A percentile compares a stretch with the other conserved stretches of the same genome.
Conservation (phyloP, 208 protist species). For the Perkinsela sp. region DNA sequence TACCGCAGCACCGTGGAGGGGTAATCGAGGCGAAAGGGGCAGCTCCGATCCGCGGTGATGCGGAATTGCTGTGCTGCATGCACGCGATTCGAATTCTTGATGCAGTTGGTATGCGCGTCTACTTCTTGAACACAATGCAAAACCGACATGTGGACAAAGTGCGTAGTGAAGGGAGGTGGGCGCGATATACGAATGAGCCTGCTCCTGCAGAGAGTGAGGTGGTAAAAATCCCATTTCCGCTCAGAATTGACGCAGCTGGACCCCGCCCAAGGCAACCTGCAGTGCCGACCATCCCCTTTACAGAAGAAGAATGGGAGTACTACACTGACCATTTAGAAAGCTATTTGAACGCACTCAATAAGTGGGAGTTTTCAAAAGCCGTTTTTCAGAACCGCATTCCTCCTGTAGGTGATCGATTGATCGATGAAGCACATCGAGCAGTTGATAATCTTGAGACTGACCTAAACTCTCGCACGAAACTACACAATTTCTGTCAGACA, state of each 20-base stretch:
- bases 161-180: constrained; percentile 11
- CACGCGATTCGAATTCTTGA: constrained; percentile 51
- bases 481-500: neutral
- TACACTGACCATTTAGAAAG: neutral
- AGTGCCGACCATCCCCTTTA: neutral
- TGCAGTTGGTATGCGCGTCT: constrained; percentile 23
- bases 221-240: neutral
- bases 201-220: neutral
- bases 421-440: neutral
- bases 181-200: constrained; percentile 3
- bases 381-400: neutral
- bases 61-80: constrained; percentile 55
- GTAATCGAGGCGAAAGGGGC: constrained; percentile 11
- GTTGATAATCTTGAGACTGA: neutral
- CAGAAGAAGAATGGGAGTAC: neutral
- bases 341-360: neutral
- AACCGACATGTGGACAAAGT: constrained; percentile 22
- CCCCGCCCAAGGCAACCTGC: neutral
- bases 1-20: neutral
- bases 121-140: constrained; percentile 37
- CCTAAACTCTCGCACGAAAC: neutral
- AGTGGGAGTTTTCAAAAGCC: neutral
- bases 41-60: constrained; percentile 34
- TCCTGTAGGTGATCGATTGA: neutral
- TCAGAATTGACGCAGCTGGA: neutral